Percentiles rank a stretch among this genome's conserved stretches.
phyloP scores from a whole-genome alignment of 805 yeast genomes.

The Peterozyma xylosa region DNA sequence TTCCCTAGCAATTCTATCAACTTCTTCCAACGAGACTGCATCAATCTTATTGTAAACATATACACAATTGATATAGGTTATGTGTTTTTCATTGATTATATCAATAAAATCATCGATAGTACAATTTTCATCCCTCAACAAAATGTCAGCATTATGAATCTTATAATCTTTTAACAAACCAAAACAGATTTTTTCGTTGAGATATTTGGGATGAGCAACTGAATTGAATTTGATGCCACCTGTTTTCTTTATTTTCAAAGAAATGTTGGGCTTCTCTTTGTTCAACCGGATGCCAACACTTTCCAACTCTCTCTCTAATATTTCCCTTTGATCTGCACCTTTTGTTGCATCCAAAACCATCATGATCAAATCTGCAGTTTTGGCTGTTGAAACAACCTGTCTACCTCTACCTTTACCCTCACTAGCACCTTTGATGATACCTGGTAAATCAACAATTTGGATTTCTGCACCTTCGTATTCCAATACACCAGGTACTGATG shows the following conservation, averaged over 20 bases:
- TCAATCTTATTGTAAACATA: slow-evolving; percentile 94
- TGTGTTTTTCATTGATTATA: slow-evolving; percentile 78
- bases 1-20: slow-evolving; percentile 83
- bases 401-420: slow-evolving; percentile 98
- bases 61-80: slow-evolving; percentile 83
- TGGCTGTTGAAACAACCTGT: slow-evolving; percentile 93
- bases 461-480: slow-evolving; percentile 96
- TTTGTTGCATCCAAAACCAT: slow-evolving; percentile 97
- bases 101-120: slow-evolving; percentile 94
- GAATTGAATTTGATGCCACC: slow-evolving; percentile 88
- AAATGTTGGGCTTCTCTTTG: slow-evolving; percentile 71
- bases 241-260: slow-evolving; percentile 70
- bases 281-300: slow-evolving; percentile 90
- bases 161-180: slow-evolving; percentile 79
- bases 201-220: slow-evolving; percentile 71
- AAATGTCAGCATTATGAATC: slow-evolving; percentile 88
- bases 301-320: slow-evolving; percentile 83
- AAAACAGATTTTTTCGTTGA: slow-evolving; percentile 74
- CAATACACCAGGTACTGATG: slow-evolving; percentile 93
- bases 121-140: slow-evolving; percentile 80
- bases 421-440: slow-evolving; percentile 93
- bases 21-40: slow-evolving; percentile 91
- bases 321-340: slow-evolving; percentile 79
- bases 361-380: slow-evolving; percentile 85
- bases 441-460: slow-evolving; percentile 96